Evolutionary conservation across 768 basidiomycete genomes (phyloP).

Genomic region (Suillus alpinus): DNA sequence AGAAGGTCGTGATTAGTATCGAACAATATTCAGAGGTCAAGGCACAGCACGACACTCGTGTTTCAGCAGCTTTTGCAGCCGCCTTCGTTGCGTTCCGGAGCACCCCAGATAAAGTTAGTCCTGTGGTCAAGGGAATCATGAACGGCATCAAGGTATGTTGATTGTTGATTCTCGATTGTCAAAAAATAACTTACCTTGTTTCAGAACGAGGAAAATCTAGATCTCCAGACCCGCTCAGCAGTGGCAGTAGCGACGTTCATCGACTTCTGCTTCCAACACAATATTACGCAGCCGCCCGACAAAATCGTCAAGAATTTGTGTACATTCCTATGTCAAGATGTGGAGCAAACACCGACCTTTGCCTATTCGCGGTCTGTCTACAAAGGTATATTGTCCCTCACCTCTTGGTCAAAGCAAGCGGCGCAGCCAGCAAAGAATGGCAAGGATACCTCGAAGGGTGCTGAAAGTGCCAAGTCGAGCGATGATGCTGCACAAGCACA

Average conservation of each 20-base stretch:
- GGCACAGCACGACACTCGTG: conserved; percentile 79
- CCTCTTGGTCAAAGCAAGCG: conserved; percentile 35
- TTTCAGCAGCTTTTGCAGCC: conserved; percentile 86
- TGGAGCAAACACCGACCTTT: conserved; percentile 87
- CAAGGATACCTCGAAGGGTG: conserved; percentile 42
- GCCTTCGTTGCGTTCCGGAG: conserved; percentile 85
- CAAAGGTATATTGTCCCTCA: conserved; percentile 80
- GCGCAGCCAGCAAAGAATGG: conserved; percentile 32
- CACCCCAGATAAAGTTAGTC: conserved; percentile 91
- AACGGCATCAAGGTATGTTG: conserved; percentile 86
- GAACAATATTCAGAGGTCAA: conserved; percentile 82
- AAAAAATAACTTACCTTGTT: conserved; percentile 10
- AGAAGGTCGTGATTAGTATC: conserved; percentile 64
- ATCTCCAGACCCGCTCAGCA: conserved; percentile 88
- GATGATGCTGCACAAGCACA: conserved; percentile 58
- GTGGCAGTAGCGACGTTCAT: conserved; percentile 84
- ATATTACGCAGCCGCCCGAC: conserved; percentile 81
- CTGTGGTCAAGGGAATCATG: conserved; percentile 96
- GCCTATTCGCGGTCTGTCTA: conserved; percentile 55
- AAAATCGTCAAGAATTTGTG: conserved; percentile 98
- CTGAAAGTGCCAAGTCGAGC: conserved; percentile 41
- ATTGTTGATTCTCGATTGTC: not conserved
- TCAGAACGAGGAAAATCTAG: conserved; percentile 83
- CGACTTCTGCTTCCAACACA: conserved; percentile 72
- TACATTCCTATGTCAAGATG: conserved; percentile 93